Conservation (phyloP, 2,329 filamentous ascomycete genomes). For the Fusarium brevicatenulatum region DNA sequence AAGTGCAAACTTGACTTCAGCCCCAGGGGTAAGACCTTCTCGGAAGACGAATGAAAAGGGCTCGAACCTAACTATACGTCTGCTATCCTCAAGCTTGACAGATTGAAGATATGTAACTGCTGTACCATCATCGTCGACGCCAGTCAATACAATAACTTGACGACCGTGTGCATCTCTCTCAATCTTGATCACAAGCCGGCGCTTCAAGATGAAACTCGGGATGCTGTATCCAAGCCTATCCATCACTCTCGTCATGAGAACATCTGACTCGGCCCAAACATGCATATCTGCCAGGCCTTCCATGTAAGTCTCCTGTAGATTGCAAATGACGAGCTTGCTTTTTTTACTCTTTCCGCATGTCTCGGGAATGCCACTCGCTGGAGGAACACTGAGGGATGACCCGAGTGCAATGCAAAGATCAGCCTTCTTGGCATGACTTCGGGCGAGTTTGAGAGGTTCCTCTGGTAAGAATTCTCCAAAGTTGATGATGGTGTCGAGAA, state of each 20-base stretch:
- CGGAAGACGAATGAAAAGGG: constrained; percentile 53
- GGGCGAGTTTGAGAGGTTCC: constrained; percentile 47
- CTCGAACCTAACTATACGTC: constrained; percentile 49
- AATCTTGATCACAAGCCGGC: constrained; percentile 47
- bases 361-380: constrained; percentile 55
- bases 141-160: constrained; percentile 44
- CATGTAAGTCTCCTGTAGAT: constrained; percentile 56
- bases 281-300: constrained; percentile 50
- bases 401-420: constrained; percentile 59
- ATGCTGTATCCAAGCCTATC: constrained; percentile 50
- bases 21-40: constrained; percentile 36
- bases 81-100: constrained; percentile 51
- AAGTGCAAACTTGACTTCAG: constrained; percentile 51
- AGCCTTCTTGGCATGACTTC: constrained; percentile 51
- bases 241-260: constrained; percentile 55
- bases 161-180: constrained; percentile 37
- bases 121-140: constrained; percentile 55
- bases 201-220: constrained; percentile 51
- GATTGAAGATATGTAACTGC: constrained; percentile 54
- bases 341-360: constrained; percentile 44
- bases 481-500: constrained; percentile 58
- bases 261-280: constrained; percentile 51
- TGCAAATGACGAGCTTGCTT: constrained; percentile 56
- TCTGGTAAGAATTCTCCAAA: constrained; percentile 53
- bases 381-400: constrained; percentile 56